Evolutionary conservation across 2,329 filamentous ascomycete genomes (phyloP).

Genomic region (Ilyonectria robusta): DNA sequence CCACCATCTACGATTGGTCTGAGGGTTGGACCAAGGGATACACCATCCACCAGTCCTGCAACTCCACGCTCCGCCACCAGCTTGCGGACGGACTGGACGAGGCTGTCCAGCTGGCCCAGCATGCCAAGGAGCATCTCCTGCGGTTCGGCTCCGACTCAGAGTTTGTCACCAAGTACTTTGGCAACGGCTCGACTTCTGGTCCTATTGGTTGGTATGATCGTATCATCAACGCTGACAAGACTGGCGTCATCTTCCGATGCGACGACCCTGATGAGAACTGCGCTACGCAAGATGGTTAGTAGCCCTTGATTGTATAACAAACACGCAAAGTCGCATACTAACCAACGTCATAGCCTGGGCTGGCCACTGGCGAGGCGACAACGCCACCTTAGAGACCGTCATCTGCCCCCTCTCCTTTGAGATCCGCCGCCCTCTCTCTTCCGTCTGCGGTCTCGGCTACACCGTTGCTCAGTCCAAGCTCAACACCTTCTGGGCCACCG

Average conservation of each 20-base stretch:
- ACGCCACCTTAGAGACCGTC: conserved; percentile 77
- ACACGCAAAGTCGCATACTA: neutral
- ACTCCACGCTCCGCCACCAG: conserved; percentile 71
- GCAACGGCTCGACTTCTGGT: conserved; percentile 68
- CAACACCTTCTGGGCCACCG: conserved; percentile 76
- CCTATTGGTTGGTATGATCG: conserved; percentile 75
- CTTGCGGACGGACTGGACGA: conserved; percentile 71
- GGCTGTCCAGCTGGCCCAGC: conserved; percentile 68
- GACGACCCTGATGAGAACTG: conserved; percentile 79
- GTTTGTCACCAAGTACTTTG: conserved; percentile 77
- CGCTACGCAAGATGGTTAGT: conserved; percentile 59
- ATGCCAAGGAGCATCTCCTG: conserved; percentile 75
- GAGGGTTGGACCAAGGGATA: conserved; percentile 53
- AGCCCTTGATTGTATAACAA: accelerated
- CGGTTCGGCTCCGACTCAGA: conserved; percentile 69
- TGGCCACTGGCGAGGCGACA: conserved; percentile 77
- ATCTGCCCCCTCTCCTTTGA: conserved; percentile 76
- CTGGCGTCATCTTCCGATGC: conserved; percentile 73
- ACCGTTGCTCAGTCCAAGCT: conserved; percentile 68
- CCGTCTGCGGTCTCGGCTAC: conserved; percentile 75
- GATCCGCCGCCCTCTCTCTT: conserved; percentile 69
- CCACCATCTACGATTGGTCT: conserved; percentile 51
- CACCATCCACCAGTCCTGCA: conserved; percentile 76
- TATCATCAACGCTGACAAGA: conserved; percentile 70
- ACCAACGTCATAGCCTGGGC: conserved; percentile 66